Evolutionary conservation across 2,329 filamentous ascomycete species (phyloP), one percentile per base, ranked within the genome.

Genomic region (Colletotrichum sojae): DNA sequence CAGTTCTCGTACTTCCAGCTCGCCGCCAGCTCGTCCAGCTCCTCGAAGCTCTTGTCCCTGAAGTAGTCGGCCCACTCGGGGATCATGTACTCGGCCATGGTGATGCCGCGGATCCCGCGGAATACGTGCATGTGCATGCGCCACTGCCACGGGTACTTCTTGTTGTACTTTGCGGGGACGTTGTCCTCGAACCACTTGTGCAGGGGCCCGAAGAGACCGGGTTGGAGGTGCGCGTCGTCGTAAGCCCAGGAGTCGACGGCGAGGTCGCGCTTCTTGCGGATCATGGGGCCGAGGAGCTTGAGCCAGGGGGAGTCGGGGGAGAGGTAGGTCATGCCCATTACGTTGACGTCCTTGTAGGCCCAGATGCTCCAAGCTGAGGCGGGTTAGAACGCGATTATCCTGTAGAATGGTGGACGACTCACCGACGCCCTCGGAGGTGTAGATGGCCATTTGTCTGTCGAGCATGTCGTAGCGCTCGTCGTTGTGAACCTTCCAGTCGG

Each of bases 221-320:
- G 67, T 31, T 73, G 72, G 3, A 75, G 78, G 69, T 86, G 83
- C 18, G 64, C 72, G 72, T 75, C 70, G 64, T 80, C 74, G 75
- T 77, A 31, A 51, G 85, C 87, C 86, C 87, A 89, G 15, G 81
- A 82, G 72, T 89, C 87, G 3, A 88, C 77, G 56, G 85, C 83
- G 16, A 87, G 78, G 0, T 75, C 72, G 18, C 82, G 80, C 75
- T 89, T 89, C 77, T 88, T 89, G 52, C 83, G 81, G 2, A 89
- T 75, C 71, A 88, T 87, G 0, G 83, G 81, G 25, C 80, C 73
- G 52, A 89, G 82, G 2, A 83, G 81, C 45, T 79, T 80, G 71
- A 86, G 86, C 77, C 85, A 87, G 16, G 79, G 74, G 22, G 79
- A 82, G 18, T 82, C 73, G 0, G 82, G 80, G 15, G 76, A 76